Conservation (phyloP, 2,329 filamentous ascomycete species). For the Pseudogymnoascus sp. region DNA sequence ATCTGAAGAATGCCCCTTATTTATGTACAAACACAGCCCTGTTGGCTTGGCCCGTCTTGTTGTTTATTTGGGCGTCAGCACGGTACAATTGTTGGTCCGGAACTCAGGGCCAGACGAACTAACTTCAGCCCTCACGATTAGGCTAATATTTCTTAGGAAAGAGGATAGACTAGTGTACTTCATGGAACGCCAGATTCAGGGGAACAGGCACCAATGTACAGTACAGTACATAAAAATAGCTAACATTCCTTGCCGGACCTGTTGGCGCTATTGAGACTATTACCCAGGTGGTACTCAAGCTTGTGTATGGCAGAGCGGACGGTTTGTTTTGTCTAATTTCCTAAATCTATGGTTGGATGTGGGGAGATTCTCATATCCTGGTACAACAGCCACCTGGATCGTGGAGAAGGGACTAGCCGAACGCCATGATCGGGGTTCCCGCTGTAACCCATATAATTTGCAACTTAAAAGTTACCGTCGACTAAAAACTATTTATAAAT, state of each 20-base stretch:
- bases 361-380: neutral
- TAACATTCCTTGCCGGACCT: neutral
- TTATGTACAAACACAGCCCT: neutral
- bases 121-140: neutral
- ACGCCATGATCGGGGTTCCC: neutral
- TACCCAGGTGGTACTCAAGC: neutral
- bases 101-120: neutral
- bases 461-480: neutral
- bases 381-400: neutral
- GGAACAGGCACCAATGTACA: neutral
- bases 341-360: neutral
- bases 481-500: neutral
- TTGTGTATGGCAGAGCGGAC: neutral
- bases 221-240: neutral
- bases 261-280: neutral
- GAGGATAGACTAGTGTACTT: neutral
- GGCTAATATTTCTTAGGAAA: constrained; percentile 1
- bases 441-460: neutral
- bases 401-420: neutral
- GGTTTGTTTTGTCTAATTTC: neutral
- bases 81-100: neutral
- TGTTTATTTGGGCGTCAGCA: neutral
- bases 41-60: neutral
- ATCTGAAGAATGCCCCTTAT: neutral
- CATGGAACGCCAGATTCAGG: neutral